Evolutionary conservation across 768 basidiomycete genomes (phyloP).

Genomic region (Lactifluus subvellereus): DNA sequence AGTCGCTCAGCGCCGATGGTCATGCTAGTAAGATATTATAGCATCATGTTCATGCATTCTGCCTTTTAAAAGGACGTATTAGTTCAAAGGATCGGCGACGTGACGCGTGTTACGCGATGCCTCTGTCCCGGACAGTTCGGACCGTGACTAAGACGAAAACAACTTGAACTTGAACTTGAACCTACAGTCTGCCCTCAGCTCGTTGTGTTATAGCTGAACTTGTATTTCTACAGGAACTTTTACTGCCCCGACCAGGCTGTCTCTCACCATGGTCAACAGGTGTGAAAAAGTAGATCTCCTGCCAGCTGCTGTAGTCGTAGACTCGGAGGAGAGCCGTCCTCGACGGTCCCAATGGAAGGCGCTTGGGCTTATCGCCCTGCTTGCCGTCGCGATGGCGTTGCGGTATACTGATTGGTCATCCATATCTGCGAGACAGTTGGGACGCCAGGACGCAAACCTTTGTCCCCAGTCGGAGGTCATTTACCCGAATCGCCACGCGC

Average conservation of each 20-base stretch:
- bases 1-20: no score
- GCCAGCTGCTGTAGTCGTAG: not conserved
- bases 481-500: constrained; percentile 30
- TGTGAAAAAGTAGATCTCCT: not conserved
- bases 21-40: no score
- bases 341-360: not conserved
- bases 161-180: no score
- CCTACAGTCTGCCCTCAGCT: no score
- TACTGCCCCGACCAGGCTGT: not conserved
- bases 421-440: not conserved
- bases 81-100: no score
- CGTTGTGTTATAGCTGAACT: no score
- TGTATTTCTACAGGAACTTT: not conserved
- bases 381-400: not conserved
- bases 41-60: no score
- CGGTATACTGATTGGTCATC: not conserved
- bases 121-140: no score
- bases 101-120: no score
- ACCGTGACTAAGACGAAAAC: no score
- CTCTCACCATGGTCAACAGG: not conserved
- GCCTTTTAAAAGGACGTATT: no score
- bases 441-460: not conserved
- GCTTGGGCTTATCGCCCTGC: not conserved
- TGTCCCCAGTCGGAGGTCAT: constrained; percentile 30
- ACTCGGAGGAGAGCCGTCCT: not conserved